Percentiles rank a stretch among this genome's conserved stretches.
Evolutionary conservation across 208 protist species (phyloP).

Genomic region (Trypanosomatidae sp.): DNA sequence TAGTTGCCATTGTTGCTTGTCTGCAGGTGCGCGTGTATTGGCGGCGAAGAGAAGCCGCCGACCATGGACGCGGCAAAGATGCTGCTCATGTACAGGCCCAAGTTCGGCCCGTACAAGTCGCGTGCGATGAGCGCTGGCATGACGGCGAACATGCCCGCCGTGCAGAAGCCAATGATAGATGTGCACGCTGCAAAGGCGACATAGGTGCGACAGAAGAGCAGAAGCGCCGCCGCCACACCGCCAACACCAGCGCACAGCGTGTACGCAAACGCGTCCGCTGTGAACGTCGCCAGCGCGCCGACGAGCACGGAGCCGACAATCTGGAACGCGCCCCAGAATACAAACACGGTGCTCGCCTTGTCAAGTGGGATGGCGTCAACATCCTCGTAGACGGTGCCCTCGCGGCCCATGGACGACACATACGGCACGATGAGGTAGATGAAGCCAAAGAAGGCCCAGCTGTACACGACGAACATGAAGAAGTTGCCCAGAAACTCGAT

Average conservation of each 20-base stretch:
- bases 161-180: conserved; percentile 64
- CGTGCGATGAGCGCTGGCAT: conserved; percentile 63
- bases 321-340: conserved; percentile 68
- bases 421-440: conserved; percentile 65
- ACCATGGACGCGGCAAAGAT: conserved; percentile 57
- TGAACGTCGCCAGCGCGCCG: conserved; percentile 37
- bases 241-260: conserved; percentile 26
- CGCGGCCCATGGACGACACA: conserved; percentile 60
- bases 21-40: conserved; percentile 55
- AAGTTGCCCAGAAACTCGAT: conserved; percentile 53
- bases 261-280: conserved; percentile 48
- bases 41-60: conserved; percentile 60
- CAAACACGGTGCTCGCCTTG: conserved; percentile 56
- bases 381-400: conserved; percentile 49
- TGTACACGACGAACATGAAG: conserved; percentile 63
- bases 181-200: conserved; percentile 37
- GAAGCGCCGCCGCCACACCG: conserved; percentile 17
- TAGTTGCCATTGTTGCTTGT: conserved; percentile 55
- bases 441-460: conserved; percentile 70
- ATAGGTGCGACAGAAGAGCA: conserved; percentile 55
- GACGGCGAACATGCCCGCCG: conserved; percentile 66
- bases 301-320: conserved; percentile 51
- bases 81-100: conserved; percentile 64
- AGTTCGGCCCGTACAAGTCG: conserved; percentile 59
- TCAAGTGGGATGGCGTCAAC: conserved; percentile 21